Base-by-base conservation (phyloP, 2,329 filamentous ascomycete species). In the Aureobasidium vineae region DNA sequence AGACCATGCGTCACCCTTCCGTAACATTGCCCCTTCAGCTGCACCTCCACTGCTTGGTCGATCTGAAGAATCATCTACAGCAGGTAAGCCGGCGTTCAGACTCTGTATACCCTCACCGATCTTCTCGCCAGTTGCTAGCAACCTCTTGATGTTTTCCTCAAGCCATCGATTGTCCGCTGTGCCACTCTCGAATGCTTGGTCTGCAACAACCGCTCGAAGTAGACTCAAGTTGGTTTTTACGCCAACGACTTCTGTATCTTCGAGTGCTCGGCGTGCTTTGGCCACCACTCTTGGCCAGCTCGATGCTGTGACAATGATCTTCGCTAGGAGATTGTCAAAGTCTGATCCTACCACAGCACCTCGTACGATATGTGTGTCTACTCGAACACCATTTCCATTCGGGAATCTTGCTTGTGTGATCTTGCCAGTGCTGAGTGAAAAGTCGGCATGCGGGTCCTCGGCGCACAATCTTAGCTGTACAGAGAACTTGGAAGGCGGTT, bases 291-390 rank as follows among this genome's bases (percentile, higher is more conserved):
- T 79, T n/a, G 77, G 70, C 84, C 85, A 88, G 8, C 76, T 81
- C 0, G 78, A 73, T 0, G 82, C 83, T 0, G 83, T 86, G 57
- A 87, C 75, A 41, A 87, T 84, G 66, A 88, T 77, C 68, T 88
- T 88, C 5, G 84, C 84, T 4, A 88, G 73, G 1, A 88, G 77
- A 63, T 82, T 85, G 73, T 88, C 85, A 69, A 86, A 87, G 41
- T 86, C 82, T 0, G 83, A 77, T 0, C 81, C 81, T 0, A 88
- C 77, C 5, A 84, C 73, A 0, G 79, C 75, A 1, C 76, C 75
- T 13, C 74, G 73, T n/a, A 80, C 75, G 1, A 87, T 74, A 69
- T 85, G 80, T 0, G 83, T 86, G 68, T 87, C 85, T 2, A 87
- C 77, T 23, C 85, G 75, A 15, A 86, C 77, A 0, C 86, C 86